Conservation (phyloP, 108 stramenopile genomes). For the Skeletonema costatum region DNA sequence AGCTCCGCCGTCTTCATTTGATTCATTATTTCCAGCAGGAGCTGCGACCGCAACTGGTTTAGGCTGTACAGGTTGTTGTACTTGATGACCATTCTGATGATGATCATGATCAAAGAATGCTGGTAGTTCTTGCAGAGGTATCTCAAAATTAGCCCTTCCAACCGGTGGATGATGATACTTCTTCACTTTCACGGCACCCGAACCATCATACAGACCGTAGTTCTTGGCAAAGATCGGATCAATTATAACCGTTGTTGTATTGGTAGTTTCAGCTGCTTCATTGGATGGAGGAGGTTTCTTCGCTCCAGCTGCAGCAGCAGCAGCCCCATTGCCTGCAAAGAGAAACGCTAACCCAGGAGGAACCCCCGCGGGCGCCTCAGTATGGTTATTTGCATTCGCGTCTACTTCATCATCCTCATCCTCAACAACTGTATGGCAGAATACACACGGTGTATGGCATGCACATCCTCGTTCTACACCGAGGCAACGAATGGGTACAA, state of each 20-base stretch:
- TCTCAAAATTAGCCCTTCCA: conserved; percentile 30
- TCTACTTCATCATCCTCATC: conserved; percentile 8
- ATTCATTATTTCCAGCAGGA: conserved; percentile 1
- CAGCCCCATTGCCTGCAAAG: conserved; percentile 9
- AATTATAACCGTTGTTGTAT: conserved; percentile 7
- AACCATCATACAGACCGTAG: conserved; percentile 25
- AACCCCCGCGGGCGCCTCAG: conserved; percentile 16
- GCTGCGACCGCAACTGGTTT: not conserved
- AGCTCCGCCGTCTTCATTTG: conserved; percentile 8
- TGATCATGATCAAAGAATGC: conserved; percentile 31
- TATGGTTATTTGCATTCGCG: not conserved
- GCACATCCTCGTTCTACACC: conserved; percentile 37
- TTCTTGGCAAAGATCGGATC: conserved; percentile 52
- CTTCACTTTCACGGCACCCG: conserved; percentile 29
- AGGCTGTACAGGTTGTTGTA: not conserved
- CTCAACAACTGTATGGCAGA: conserved; percentile 38
- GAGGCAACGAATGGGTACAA: conserved; percentile 34
- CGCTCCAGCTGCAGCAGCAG: not conserved
- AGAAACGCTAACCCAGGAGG: conserved; percentile 42
- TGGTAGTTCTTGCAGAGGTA: conserved; percentile 34
- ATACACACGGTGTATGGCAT: conserved; percentile 37
- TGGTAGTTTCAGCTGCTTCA: not conserved
- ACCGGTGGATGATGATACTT: conserved; percentile 44
- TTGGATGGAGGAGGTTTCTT: not conserved
- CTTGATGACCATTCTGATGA: not conserved